phyloP scores from a whole-genome alignment of 768 basidiomycete genomes.

The Calocybe gangraenosa region DNA sequence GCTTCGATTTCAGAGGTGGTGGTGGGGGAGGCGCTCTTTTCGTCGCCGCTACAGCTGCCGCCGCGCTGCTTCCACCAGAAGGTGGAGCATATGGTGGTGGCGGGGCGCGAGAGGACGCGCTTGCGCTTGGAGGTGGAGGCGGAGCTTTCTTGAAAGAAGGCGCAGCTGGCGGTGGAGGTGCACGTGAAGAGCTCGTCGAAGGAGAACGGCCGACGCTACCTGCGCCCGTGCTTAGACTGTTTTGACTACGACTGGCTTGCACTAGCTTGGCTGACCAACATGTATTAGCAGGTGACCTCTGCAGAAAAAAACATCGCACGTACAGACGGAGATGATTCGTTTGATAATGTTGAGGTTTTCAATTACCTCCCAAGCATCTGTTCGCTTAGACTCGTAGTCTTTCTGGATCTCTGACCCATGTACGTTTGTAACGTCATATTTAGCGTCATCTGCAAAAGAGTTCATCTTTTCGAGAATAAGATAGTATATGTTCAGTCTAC shows the following conservation, averaged over 20 bases:
- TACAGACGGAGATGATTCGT: slow-evolving; percentile 81
- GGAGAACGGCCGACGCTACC: slow-evolving; percentile 26
- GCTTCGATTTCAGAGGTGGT: slow-evolving; percentile 87
- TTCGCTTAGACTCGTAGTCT: slow-evolving; percentile 79
- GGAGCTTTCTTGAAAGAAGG: slow-evolving; percentile 42
- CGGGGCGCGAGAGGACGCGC: slow-evolving; percentile 22
- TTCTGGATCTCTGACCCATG: slow-evolving; percentile 65
- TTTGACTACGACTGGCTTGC: slow-evolving; percentile 41
- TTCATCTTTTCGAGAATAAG: slow-evolving; percentile 92
- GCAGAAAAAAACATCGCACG: slow-evolving; percentile 24
- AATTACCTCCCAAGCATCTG: slow-evolving; percentile 74
- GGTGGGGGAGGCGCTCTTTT: slow-evolving; percentile 90
- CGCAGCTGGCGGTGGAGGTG: slow-evolving; percentile 36
- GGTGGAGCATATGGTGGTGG: slow-evolving; percentile 45
- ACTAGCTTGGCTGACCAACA: slow-evolving; percentile 58
- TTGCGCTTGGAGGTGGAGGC: slow-evolving; percentile 48
- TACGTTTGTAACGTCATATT: slow-evolving; percentile 67
- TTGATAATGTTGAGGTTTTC: slow-evolving; percentile 82
- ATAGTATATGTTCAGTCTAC: slow-evolving; percentile 90
- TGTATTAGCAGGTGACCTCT: neutral
- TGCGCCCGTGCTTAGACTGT: slow-evolving; percentile 28
- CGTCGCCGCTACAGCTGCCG: slow-evolving; percentile 39
- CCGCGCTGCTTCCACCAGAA: slow-evolving; percentile 17
- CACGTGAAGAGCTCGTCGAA: slow-evolving; percentile 35
- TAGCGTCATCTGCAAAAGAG: slow-evolving; percentile 73